Percentiles rank a stretch among this genome's conserved stretches.
phyloP scores from a whole-genome alignment of 23 red algal species.

The Gracilaria gracilis region DNA sequence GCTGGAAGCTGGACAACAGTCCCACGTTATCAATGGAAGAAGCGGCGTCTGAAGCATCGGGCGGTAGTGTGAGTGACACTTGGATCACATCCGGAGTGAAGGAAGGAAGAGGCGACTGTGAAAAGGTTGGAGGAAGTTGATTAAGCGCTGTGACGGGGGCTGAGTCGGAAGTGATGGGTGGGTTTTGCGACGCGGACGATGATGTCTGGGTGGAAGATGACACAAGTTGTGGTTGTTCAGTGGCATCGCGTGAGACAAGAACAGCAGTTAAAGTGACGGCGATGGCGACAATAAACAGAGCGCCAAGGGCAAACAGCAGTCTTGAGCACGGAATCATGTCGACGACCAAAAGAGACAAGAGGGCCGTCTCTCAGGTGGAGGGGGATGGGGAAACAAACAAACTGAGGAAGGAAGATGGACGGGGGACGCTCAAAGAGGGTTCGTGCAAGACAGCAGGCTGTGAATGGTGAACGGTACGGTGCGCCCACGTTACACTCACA shows the following conservation, averaged over 20 bases:
- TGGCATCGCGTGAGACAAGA: conserved; percentile 16
- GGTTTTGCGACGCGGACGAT: neutral
- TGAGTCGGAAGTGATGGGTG: neutral
- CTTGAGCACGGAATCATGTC: neutral
- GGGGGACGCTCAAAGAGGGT: too few species aligned
- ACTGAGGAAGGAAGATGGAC: neutral
- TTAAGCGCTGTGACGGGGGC: conserved; percentile 15
- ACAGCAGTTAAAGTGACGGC: conserved; percentile 21
- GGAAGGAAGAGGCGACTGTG: neutral
- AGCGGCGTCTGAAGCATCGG: neutral
- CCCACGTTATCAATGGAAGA: neutral
- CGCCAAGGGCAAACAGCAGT: conserved; percentile 2
- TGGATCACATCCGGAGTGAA: neutral
- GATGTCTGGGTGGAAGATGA: conserved; percentile 8
- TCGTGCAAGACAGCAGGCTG: too few species aligned
- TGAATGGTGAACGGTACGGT: neutral
- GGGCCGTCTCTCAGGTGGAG: neutral
- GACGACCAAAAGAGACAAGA: neutral
- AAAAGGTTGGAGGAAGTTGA: neutral
- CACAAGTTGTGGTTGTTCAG: neutral
- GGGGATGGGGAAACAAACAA: neutral
- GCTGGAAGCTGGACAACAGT: neutral
- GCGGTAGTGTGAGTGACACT: neutral
- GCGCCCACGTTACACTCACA: neutral
- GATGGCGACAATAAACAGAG: neutral